A percentile compares a stretch with the other conserved stretches of the same genome.
phyloP scores from a whole-genome alignment of 2,329 filamentous ascomycete species.

The Penicillium rolfsii region DNA sequence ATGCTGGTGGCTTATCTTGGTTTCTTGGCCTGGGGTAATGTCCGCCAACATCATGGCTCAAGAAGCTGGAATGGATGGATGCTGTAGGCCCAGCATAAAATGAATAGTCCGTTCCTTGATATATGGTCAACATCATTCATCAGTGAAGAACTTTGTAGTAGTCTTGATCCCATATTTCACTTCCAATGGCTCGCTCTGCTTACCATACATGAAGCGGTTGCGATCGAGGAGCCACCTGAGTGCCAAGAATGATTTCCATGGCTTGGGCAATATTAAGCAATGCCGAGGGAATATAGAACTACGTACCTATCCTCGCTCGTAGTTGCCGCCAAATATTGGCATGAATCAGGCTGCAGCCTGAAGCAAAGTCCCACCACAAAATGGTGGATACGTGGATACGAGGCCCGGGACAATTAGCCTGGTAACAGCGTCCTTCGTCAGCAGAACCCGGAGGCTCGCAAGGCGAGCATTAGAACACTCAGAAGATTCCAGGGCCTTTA shows the following conservation, averaged over 20 bases:
- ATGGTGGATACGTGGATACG: slow-evolving; percentile 15
- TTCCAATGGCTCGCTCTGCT: slow-evolving; percentile 4
- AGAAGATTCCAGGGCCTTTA: slow-evolving; percentile 8
- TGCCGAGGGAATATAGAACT: slow-evolving; percentile 11
- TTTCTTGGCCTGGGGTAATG: slow-evolving; percentile 13
- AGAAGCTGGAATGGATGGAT: background rate
- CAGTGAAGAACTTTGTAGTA: background rate
- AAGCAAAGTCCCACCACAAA: slow-evolving; percentile 8
- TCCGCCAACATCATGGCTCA: slow-evolving; percentile 6
- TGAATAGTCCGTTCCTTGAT: background rate
- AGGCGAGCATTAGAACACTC: background rate
- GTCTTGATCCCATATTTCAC: background rate
- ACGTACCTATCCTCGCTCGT: background rate
- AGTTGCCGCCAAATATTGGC: background rate
- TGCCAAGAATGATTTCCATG: slow-evolving; percentile 16
- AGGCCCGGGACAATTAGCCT: slow-evolving; percentile 5
- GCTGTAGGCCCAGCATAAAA: too few species aligned
- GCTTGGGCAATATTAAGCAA: slow-evolving; percentile 22
- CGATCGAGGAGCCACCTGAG: slow-evolving; percentile 9
- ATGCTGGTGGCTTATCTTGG: slow-evolving; percentile 8
- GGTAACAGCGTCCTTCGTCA: background rate
- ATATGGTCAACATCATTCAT: too few species aligned
- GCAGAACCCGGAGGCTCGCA: background rate
- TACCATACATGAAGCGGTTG: background rate
- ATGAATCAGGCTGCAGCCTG: slow-evolving; percentile 5